Conservation (phyloP, 805 yeast genomes). For the Candida nonsorbophila region DNA sequence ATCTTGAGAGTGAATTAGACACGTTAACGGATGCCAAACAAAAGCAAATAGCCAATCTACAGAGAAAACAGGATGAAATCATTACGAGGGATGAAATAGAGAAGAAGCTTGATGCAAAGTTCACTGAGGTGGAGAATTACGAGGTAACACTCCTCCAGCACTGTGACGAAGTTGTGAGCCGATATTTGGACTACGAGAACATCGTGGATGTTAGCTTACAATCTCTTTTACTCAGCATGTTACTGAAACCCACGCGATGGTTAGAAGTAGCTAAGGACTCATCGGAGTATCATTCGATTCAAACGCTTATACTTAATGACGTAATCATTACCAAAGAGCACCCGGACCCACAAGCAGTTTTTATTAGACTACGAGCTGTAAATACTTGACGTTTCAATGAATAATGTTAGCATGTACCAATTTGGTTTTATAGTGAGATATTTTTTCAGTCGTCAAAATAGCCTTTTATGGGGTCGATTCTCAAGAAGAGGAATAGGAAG, state of each 20-base stretch:
- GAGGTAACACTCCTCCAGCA: too few relatives aligned
- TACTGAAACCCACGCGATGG: too few relatives aligned
- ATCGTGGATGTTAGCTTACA: too few relatives aligned
- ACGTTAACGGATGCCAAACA: not conserved
- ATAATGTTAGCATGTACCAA: too few relatives aligned
- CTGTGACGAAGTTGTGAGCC: too few relatives aligned
- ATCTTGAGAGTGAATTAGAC: too few relatives aligned
- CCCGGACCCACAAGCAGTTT: not conserved
- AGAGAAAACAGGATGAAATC: slow-evolving; percentile 1
- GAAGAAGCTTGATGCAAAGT: slow-evolving; percentile 2
- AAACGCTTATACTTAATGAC: too few relatives aligned
- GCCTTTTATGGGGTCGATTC: not conserved
- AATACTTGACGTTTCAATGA: not conserved
- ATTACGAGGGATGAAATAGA: not conserved
- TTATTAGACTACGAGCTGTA: not conserved
- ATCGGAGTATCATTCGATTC: too few relatives aligned
- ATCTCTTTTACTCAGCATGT: too few relatives aligned
- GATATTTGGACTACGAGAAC: too few relatives aligned
- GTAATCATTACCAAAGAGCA: slow-evolving; percentile 3
- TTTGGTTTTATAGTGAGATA: not conserved
- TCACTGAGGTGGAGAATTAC: slow-evolving; percentile 6
- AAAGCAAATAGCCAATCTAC: slow-evolving; percentile 1
- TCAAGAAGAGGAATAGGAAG: slow-evolving; percentile 12
- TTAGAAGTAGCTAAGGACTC: too few relatives aligned
- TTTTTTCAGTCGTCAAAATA: not conserved